Conservation (phyloP, 2,329 filamentous ascomycete genomes). For the Xenoacremonium recifei region DNA sequence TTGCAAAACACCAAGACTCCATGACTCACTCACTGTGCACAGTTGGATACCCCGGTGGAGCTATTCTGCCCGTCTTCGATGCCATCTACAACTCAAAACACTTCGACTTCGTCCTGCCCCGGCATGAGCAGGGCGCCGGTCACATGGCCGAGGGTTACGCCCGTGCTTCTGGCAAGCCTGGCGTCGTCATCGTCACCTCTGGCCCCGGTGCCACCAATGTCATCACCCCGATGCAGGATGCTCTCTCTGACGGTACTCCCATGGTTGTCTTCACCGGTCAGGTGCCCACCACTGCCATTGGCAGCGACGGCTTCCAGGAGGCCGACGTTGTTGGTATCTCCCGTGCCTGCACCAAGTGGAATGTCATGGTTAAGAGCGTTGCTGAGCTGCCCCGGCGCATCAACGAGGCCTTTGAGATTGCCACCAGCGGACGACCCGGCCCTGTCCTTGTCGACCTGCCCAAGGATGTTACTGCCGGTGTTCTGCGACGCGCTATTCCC, state of each 20-base stretch:
- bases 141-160: constrained; percentile 99
- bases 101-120: constrained; percentile 92
- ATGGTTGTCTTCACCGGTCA: constrained; percentile 96
- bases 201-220: constrained; percentile 96
- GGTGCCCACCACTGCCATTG: constrained; percentile 86
- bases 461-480: constrained; percentile 90
- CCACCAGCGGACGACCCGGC: constrained; percentile 87
- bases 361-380: constrained; percentile 95
- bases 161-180: constrained; percentile 86
- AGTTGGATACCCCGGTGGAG: constrained; percentile 91
- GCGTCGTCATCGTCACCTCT: constrained; percentile 94
- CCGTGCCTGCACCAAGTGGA: constrained; percentile 96
- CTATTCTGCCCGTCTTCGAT: constrained; percentile 96
- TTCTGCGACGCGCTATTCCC: constrained; percentile 82
- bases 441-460: constrained; percentile 94
- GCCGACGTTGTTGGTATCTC: constrained; percentile 94
- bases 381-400: constrained; percentile 91
- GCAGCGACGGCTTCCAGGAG: constrained; percentile 96
- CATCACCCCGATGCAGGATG: constrained; percentile 94
- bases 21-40: too few species aligned
- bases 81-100: constrained; percentile 98
- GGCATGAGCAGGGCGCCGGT: constrained; percentile 95
- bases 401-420: constrained; percentile 98
- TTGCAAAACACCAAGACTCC: too few species aligned
- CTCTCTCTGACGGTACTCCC: constrained; percentile 90